phyloP scores from a whole-genome alignment of 1,284 basidiomycete genomes.

The Coriolopsis trogii region DNA sequence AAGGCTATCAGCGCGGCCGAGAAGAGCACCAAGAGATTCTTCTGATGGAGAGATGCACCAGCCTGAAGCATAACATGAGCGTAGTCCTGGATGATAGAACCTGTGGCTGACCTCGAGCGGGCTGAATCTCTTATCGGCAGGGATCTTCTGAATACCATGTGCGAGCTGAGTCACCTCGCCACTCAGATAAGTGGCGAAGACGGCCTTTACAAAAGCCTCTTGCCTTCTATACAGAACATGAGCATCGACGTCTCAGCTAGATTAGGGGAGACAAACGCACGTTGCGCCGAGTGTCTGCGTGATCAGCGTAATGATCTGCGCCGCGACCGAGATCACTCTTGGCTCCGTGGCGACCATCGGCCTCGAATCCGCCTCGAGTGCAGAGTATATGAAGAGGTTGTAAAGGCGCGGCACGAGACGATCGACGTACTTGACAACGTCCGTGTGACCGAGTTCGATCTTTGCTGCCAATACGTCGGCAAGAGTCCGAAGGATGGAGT shows the following conservation, averaged over 20 bases:
- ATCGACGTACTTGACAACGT: constrained; percentile 81
- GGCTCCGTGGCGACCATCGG: constrained; percentile 56
- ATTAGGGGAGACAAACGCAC: neutral
- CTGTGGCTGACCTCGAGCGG: constrained; percentile 47
- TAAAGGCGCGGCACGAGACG: constrained; percentile 73
- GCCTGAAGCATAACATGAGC: constrained; percentile 37
- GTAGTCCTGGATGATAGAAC: constrained; percentile 1
- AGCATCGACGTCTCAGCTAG: neutral
- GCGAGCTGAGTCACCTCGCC: constrained; percentile 61
- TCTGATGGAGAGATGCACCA: constrained; percentile 49
- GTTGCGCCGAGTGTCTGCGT: constrained; percentile 57
- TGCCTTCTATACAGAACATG: constrained; percentile 47
- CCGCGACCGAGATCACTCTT: constrained; percentile 66
- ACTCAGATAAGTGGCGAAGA: constrained; percentile 63
- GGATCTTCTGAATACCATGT: constrained; percentile 53
- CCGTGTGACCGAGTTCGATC: constrained; percentile 59
- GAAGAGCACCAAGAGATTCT: constrained; percentile 69
- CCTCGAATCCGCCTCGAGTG: constrained; percentile 39
- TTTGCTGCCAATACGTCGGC: constrained; percentile 69
- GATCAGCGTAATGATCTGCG: constrained; percentile 69
- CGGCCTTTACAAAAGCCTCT: constrained; percentile 51
- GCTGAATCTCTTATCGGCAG: constrained; percentile 40
- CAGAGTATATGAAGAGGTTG: constrained; percentile 68
- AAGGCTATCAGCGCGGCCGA: constrained; percentile 66
- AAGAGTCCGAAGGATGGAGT: constrained; percentile 78